phyloP scores from a whole-genome alignment of 768 basidiomycete genomes.

The Suillus subaureus region DNA sequence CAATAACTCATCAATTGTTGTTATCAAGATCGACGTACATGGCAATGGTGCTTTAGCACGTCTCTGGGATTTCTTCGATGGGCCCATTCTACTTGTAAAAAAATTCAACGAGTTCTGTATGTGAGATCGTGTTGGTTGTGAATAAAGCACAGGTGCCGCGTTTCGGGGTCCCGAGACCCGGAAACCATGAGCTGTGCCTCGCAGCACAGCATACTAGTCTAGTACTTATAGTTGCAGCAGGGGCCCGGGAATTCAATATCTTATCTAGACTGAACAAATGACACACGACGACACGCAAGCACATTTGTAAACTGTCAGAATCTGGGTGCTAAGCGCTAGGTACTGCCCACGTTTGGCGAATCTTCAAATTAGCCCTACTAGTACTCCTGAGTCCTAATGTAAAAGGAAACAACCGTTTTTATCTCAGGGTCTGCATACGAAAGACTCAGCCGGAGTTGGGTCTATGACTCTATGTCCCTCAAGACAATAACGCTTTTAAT shows the following conservation, averaged over 20 bases:
- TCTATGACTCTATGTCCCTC: neutral
- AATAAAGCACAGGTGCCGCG: slow-evolving; percentile 34
- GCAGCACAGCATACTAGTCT: neutral
- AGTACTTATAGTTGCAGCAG: neutral
- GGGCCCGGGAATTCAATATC: neutral
- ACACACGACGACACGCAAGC: neutral
- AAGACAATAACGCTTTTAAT: neutral
- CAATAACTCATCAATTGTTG: slow-evolving; percentile 14
- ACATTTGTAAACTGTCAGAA: neutral
- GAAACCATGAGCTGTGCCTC: slow-evolving; percentile 4
- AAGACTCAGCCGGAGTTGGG: neutral
- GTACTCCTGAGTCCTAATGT: neutral
- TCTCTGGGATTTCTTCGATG: slow-evolving; percentile 43
- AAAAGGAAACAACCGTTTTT: neutral
- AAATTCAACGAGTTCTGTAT: slow-evolving; percentile 28
- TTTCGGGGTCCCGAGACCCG: slow-evolving; percentile 40
- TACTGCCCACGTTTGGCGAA: neutral
- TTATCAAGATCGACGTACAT: slow-evolving; percentile 39
- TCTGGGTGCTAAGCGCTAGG: neutral
- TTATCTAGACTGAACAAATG: neutral
- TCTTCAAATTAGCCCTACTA: neutral
- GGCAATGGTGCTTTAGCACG: slow-evolving; percentile 38
- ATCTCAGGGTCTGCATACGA: neutral
- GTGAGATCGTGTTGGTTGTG: slow-evolving; percentile 38
- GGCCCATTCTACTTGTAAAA: slow-evolving; percentile 42